Evolutionary conservation across 495 filamentous ascomycete genomes (phyloP), one percentile per base, ranked within the genome.

Genomic region (Xylaria telfairii): DNA sequence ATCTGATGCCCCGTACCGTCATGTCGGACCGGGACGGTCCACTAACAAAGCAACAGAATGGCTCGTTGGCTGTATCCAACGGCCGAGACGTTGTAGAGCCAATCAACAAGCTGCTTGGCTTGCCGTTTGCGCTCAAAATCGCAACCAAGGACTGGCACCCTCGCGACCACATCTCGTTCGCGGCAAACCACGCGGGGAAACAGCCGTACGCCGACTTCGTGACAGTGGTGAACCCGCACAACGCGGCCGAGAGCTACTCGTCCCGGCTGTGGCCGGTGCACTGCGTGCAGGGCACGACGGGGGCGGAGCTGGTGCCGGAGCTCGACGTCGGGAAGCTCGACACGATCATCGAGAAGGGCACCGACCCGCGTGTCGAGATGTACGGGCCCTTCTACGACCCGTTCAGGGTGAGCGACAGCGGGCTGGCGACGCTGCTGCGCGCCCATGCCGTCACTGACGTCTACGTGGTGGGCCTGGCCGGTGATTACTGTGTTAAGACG

Each of bases 101-200:
- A 3, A 89, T 98, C 81, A 98, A 98, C 84, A 70, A 78, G 39
- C 90, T 98, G 59, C 89, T 98, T 32, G 75, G 81, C 1, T 82
- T 92, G 34, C 91, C 93, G 3, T 95, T 97, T 77, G 81, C 83
- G 41, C 74, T 91, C 63, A 92, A 90, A 61, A 83, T 98, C 69
- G 93, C 93, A 59, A 97, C 95, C 30, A 90, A 93, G 75, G 96
- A 99, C 85, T 97, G 87, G 84, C 96, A 98, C 78, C 96, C 96
- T 0, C 69, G 72, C 7, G 78, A 92, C 76, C 96, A 98, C 82
- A 87, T 97, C 79, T 98, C 96, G 47, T 98, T 98, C 81, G 93
- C 92, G 30, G 82, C 82, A 44, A 96, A 94, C 81, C 94, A 98
- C 79, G 73, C 86, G 8, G 76, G 84, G 54, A 92, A 92, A 74